Percentiles rank a stretch among this genome's conserved stretches.
Conservation (phyloP, 192 early-diverging fungal genomes). For the Obelidium mucronatum region DNA sequence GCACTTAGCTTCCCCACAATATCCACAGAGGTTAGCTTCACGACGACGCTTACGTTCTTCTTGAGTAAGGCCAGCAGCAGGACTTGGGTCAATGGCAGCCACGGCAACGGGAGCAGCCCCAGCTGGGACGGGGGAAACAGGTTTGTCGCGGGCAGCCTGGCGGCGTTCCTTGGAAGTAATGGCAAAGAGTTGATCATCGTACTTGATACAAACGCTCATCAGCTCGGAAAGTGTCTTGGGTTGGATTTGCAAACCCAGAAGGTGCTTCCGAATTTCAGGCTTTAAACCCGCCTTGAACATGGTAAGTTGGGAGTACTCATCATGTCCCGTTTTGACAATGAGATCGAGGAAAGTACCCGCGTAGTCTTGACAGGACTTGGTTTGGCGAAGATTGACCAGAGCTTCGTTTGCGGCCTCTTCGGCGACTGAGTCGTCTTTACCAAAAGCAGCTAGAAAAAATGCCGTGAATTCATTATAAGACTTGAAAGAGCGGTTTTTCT, state of each 20-base stretch:
- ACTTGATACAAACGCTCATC: conserved; percentile 3
- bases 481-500: not conserved
- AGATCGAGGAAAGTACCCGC: not conserved
- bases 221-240: not conserved
- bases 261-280: not conserved
- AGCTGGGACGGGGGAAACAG: not conserved
- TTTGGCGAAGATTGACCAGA: not conserved
- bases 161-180: not conserved
- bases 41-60: not conserved
- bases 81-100: not conserved
- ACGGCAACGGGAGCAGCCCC: not conserved
- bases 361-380: not conserved
- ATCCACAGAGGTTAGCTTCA: not conserved
- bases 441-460: not conserved
- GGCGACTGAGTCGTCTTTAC: not conserved
- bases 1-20: not conserved
- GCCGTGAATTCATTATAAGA: not conserved
- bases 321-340: not conserved
- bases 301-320: not conserved
- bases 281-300: not conserved
- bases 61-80: not conserved
- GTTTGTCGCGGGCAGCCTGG: not conserved
- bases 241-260: not conserved
- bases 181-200: conserved; percentile 7
- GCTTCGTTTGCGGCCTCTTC: not conserved